These are phyloP conservation scores for Lecanicillium sp. DNA, from an alignment of 2,329 filamentous ascomycete species.

Conservation along the genomic window DNA sequence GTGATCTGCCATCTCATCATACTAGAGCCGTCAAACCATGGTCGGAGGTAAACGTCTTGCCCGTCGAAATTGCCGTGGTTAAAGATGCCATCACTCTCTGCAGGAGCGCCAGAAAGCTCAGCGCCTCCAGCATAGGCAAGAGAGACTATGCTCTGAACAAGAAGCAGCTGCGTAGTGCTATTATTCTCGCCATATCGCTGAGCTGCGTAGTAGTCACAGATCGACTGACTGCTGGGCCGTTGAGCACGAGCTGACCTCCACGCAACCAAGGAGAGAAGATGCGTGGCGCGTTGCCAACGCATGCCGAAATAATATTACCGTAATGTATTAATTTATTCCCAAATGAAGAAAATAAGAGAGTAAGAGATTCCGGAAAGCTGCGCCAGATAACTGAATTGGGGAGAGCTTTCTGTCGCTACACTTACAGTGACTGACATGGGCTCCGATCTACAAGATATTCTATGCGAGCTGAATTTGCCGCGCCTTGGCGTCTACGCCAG, in stretches of 20 bases:
- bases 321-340: background rate
- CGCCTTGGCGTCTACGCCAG: conserved; percentile 1
- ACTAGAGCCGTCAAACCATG: conserved; percentile 23
- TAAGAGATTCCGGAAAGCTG: background rate
- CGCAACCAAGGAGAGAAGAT: background rate
- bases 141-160: conserved; percentile 21
- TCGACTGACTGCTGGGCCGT: conserved; percentile 16
- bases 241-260: conserved; percentile 1
- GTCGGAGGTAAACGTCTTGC: conserved; percentile 15
- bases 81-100: conserved; percentile 19
- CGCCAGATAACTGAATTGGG: background rate
- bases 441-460: background rate
- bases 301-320: background rate
- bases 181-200: conserved; percentile 16
- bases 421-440: background rate
- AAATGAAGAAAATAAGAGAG: background rate
- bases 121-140: conserved; percentile 19
- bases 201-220: conserved; percentile 23
- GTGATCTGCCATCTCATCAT: conserved; percentile 1
- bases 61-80: conserved; percentile 16
- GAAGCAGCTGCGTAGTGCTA: conserved; percentile 15
- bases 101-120: conserved; percentile 10
- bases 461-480: background rate
- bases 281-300: background rate
- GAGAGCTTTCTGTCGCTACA: background rate